These are phyloP conservation scores for Monosporascus sp. DNA, from an alignment of 2,329 filamentous ascomycete species.

Conservation along the genomic window DNA sequence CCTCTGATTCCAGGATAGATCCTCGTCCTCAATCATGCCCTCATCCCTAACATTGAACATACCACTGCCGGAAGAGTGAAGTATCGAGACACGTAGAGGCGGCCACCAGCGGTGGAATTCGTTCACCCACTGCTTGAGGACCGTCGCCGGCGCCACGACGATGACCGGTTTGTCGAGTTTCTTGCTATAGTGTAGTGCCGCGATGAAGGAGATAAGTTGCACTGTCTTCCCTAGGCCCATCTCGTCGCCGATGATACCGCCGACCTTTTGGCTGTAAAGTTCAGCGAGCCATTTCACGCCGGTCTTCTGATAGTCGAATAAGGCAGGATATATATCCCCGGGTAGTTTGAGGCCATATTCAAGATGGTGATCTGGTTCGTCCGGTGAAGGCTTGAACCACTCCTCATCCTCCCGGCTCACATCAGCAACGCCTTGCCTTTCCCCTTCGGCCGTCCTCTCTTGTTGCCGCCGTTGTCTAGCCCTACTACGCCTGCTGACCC, in stretches of 20 bases:
- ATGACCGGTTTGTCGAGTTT: conserved; percentile 80
- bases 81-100: conserved; percentile 89
- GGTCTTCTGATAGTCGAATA: conserved; percentile 97
- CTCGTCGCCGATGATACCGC: conserved; percentile 93
- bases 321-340: conserved; percentile 84
- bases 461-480: conserved; percentile 44
- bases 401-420: conserved; percentile 45
- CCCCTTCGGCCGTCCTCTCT: conserved; percentile 32
- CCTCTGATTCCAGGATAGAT: conserved; percentile 49
- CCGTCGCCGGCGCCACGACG: conserved; percentile 87
- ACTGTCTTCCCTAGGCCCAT: conserved; percentile 98
- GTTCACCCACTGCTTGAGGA: conserved; percentile 96
- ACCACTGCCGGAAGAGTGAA: conserved; percentile 92
- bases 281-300: conserved; percentile 96
- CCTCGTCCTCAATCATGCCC: conserved; percentile 48
- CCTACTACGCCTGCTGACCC: conserved; percentile 60
- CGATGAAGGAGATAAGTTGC: conserved; percentile 69
- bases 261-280: conserved; percentile 81
- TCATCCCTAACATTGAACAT: conserved; percentile 80
- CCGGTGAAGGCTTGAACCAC: conserved; percentile 84
- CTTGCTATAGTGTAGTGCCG: conserved; percentile 86
- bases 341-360: conserved; percentile 75
- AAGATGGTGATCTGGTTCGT: conserved; percentile 68
- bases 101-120: conserved; percentile 99
- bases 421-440: conserved; percentile 21